Percentiles rank a stretch among this genome's conserved stretches.
Evolutionary conservation across 208 protist species (phyloP).

Genomic region (Naegleria fowleri): DNA sequence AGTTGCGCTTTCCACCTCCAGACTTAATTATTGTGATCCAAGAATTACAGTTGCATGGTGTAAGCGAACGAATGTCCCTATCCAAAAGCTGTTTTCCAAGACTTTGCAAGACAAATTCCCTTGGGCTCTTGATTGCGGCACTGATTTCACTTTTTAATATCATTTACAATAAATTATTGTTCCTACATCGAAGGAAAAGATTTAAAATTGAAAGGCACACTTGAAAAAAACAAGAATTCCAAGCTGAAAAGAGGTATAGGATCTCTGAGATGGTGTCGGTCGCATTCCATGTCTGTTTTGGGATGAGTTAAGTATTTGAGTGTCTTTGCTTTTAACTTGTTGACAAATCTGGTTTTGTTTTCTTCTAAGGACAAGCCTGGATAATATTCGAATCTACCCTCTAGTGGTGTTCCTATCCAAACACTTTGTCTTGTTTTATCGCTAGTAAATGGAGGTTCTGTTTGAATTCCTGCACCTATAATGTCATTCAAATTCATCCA

Average conservation of each 20-base stretch:
- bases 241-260: background rate
- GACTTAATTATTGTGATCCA: constrained; percentile 98
- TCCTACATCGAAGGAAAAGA: no score
- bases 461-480: background rate
- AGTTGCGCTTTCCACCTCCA: constrained; percentile 89
- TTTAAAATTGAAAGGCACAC: background rate
- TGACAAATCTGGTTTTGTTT: background rate
- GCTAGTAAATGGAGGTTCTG: background rate
- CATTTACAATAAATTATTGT: background rate
- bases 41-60: constrained; percentile 95
- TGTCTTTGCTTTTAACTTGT: background rate
- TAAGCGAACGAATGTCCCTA: constrained; percentile 77
- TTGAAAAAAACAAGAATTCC: background rate
- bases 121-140: constrained; percentile 72
- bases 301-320: background rate
- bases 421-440: background rate
- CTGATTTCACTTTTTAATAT: constrained; percentile 37
- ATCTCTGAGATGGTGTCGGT: background rate
- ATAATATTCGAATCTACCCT: background rate
- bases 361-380: background rate
- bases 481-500: background rate
- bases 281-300: background rate
- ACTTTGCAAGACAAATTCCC: constrained; percentile 93
- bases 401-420: background rate
- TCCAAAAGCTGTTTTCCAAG: constrained; percentile 93